phyloP scores from a whole-genome alignment of 768 basidiomycete genomes.

The Podaxis carcinomalis region DNA sequence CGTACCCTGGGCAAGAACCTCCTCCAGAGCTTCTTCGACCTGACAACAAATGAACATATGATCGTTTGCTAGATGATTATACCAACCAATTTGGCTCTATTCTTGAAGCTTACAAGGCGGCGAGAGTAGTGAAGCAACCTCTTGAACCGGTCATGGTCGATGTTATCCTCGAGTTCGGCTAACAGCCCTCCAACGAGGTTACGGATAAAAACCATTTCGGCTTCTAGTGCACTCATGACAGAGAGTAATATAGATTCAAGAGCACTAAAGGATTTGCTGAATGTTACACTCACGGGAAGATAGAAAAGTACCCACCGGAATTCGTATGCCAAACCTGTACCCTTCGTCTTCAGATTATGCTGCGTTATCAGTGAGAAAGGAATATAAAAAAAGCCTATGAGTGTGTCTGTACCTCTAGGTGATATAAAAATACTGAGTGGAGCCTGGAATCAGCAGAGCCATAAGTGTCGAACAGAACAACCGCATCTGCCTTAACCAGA shows the following conservation, averaged over 20 bases:
- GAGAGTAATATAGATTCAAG: slow-evolving; percentile 91
- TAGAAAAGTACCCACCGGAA: slow-evolving; percentile 57
- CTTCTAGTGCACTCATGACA: slow-evolving; percentile 88
- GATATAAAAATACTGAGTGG: slow-evolving; percentile 84
- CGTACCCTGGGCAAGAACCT: slow-evolving; percentile 84
- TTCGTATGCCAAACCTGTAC: slow-evolving; percentile 75
- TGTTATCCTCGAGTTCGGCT: slow-evolving; percentile 92
- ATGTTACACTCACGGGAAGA: not conserved
- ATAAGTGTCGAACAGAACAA: slow-evolving; percentile 89
- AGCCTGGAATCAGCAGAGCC: slow-evolving; percentile 83
- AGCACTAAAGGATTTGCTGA: slow-evolving; percentile 46
- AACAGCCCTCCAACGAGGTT: slow-evolving; percentile 86
- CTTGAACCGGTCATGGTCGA: slow-evolving; percentile 93
- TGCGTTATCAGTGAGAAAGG: slow-evolving; percentile 23
- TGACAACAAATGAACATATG: slow-evolving; percentile 24
- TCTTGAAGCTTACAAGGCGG: slow-evolving; percentile 84
- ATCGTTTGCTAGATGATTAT: not conserved
- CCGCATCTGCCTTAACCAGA: slow-evolving; percentile 88
- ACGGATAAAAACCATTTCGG: slow-evolving; percentile 93
- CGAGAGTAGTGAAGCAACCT: slow-evolving; percentile 89
- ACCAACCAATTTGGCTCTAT: slow-evolving; percentile 77
- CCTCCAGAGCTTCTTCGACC: slow-evolving; percentile 89
- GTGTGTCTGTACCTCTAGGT: slow-evolving; percentile 60
- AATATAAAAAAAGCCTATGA: not conserved
- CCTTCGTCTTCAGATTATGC: slow-evolving; percentile 81